A percentile compares a stretch with the other conserved stretches of the same genome.
phyloP scores from a whole-genome alignment of 768 basidiomycete genomes.

The Mycena filopes region DNA sequence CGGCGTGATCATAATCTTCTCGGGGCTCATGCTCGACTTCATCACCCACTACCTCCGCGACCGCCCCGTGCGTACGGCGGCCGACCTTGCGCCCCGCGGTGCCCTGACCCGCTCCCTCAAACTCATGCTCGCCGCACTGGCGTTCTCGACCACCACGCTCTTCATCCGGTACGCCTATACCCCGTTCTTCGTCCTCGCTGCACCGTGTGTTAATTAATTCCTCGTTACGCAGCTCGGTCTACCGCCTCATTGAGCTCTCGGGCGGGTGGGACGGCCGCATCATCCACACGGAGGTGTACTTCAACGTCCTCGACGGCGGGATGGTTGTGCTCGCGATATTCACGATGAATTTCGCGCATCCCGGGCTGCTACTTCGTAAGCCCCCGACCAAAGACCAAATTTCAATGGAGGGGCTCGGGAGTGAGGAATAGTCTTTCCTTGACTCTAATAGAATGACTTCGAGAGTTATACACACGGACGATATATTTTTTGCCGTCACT shows the following conservation, averaged over 20 bases:
- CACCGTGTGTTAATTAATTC: slow-evolving; percentile 40
- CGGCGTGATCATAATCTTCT: slow-evolving; percentile 55
- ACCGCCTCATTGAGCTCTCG: slow-evolving; percentile 59
- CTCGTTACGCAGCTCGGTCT: slow-evolving; percentile 47
- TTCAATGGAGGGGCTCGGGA: no score
- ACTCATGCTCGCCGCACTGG: slow-evolving; percentile 48
- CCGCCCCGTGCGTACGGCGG: slow-evolving; percentile 37
- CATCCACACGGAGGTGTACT: slow-evolving; percentile 56
- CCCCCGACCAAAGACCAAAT: no score
- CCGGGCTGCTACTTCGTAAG: slow-evolving; percentile 5
- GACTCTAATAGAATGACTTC: no score
- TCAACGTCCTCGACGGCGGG: slow-evolving; percentile 18
- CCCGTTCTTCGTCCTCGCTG: not conserved
- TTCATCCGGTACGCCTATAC: slow-evolving; percentile 56
- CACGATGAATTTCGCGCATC: slow-evolving; percentile 19
- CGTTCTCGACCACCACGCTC: slow-evolving; percentile 51
- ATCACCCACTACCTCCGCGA: slow-evolving; percentile 52
- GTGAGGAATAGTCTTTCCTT: no score
- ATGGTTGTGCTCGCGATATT: slow-evolving; percentile 24
- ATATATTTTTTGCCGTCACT: no score
- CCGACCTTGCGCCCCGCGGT: not conserved
- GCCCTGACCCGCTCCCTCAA: not conserved
- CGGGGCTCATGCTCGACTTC: slow-evolving; percentile 56
- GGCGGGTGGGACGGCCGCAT: slow-evolving; percentile 63
- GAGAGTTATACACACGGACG: no score